phyloP scores from a whole-genome alignment of 2,329 filamentous ascomycete genomes.

The Cladorrhinum sp. region DNA sequence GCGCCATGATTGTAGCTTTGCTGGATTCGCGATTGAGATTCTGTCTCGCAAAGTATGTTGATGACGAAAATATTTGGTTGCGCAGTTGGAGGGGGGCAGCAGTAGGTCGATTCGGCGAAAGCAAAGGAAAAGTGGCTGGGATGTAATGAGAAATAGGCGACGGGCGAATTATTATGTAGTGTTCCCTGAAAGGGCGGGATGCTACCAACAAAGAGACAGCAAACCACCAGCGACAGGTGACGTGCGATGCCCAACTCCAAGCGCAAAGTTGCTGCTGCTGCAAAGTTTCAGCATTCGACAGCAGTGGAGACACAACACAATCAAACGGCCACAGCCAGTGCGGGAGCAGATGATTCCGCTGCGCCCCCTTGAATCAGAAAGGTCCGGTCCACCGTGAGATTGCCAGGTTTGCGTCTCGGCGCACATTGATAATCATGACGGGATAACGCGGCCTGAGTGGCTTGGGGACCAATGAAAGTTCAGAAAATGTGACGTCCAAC shows the following conservation, averaged over 20 bases:
- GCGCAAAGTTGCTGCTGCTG: neutral
- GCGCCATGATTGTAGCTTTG: constrained; percentile 15
- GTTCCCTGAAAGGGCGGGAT: neutral
- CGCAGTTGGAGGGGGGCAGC: neutral
- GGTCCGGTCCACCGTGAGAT: constrained; percentile 11
- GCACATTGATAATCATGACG: constrained; percentile 14
- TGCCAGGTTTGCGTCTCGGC: constrained; percentile 1
- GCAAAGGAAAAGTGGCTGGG: neutral
- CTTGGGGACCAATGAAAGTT: constrained; percentile 9
- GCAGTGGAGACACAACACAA: neutral
- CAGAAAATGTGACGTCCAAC: neutral
- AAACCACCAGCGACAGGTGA: constrained; percentile 5
- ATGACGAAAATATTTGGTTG: neutral
- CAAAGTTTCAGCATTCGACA: constrained; percentile 16
- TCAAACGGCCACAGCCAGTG: neutral
- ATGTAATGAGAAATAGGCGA: neutral
- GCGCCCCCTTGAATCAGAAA: constrained; percentile 9
- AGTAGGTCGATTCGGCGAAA: neutral
- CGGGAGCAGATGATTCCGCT: constrained; percentile 8
- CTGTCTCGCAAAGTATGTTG: neutral
- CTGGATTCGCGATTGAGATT: neutral
- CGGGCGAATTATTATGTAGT: neutral
- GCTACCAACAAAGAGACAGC: constrained; percentile 10
- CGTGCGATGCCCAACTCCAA: constrained; percentile 9
- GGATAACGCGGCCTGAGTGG: constrained; percentile 16